Base-by-base conservation (phyloP, 345 rosid species). In the Gossypium longicalyx region DNA sequence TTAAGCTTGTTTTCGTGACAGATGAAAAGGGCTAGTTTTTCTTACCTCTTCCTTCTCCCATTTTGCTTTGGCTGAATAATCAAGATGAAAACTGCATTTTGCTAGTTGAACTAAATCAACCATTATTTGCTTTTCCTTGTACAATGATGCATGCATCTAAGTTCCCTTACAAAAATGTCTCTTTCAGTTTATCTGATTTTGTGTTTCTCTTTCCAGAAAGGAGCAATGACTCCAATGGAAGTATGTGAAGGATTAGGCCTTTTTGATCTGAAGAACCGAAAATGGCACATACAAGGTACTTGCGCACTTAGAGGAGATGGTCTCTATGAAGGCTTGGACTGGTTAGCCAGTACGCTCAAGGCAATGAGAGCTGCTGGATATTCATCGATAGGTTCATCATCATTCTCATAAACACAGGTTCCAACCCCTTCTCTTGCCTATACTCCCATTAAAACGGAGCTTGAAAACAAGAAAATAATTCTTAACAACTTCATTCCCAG, bases 221-320 rank as follows among this genome's bases (percentile, higher is more conserved):
- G 98, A 77, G 99, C 97, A 51, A 96, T 96, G 99, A 83, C 97
- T 13, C 97, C 98, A 2, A 88, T 82, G 87, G 98, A 96, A 85
- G 99, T 93, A 49, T 87, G 92, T 15, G 93, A 91, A 76, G 98
- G 98, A 66, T 83, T 96, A 68, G 99, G 99, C 59, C 92, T 96
- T 41, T 83, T 89, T 75, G 98, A 89, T 76, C 91, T 93, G 38
- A 90, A 91, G 91, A 90, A 93, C 88, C 86, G 98, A 80, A 96
- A 90, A 80, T 96, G 99, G 99, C 97, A 96, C 82, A 93, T 96
- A 80, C 98, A 96, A 83, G 99, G 98, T 67, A 93, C 98, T 75
- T 91, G 98, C 63, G 98, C 99, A 9, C 89, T 96, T 51, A 84
- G 81, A 80, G 99, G 99, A 74, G 99, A 93, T 67, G 99, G 99